Evolutionary conservation across 108 stramenopile species (phyloP).

Genomic region (Skeletonema potamos): DNA sequence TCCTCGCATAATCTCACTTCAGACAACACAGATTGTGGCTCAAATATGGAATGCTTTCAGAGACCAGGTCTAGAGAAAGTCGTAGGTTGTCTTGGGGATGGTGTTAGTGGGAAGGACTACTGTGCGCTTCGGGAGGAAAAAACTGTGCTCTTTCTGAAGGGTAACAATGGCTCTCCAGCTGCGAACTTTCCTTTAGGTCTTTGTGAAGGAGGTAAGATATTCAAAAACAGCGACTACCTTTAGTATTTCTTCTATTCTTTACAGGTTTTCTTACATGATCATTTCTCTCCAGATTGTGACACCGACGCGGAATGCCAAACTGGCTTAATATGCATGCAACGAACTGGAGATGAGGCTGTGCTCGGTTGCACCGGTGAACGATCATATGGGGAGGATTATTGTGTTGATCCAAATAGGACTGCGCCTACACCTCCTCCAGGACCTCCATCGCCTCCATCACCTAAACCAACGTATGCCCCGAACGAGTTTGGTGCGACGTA

Average conservation of each 20-base stretch:
- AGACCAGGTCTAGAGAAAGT: background rate
- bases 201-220: constrained; percentile 6
- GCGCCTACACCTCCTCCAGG: background rate
- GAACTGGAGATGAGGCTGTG: constrained; percentile 17
- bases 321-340: constrained; percentile 15
- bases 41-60: background rate
- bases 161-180: background rate
- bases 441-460: too few species aligned
- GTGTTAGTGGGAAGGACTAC: background rate
- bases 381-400: background rate
- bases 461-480: background rate
- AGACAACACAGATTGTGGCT: constrained; percentile 26
- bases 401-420: background rate
- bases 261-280: too few species aligned
- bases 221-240: too few species aligned
- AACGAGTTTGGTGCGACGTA: background rate
- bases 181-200: constrained; percentile 6
- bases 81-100: background rate
- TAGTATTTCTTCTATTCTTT: too few species aligned
- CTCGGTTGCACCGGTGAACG: constrained; percentile 11
- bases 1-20: too few species aligned
- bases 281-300: constrained; percentile 4
- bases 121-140: background rate
- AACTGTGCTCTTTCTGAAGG: background rate
- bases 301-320: background rate